Evolutionary conservation across 306 rosid genomes (phyloP).

Genomic region (Sechiopsis laciniata): DNA sequence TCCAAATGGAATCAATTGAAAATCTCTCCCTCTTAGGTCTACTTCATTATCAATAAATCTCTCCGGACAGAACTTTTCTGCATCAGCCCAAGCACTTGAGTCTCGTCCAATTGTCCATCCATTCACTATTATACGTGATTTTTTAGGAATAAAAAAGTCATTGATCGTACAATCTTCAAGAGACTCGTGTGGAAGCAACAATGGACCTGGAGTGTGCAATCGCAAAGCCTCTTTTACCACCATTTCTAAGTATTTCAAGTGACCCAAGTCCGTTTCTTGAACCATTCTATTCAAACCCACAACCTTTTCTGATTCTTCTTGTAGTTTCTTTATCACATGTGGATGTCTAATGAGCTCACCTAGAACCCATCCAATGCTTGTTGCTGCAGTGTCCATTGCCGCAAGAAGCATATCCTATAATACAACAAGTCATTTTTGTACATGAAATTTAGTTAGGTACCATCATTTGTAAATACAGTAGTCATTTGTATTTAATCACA

Average conservation of each 20-base stretch:
- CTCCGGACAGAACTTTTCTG: constrained; percentile 31
- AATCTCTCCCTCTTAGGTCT: constrained; percentile 29
- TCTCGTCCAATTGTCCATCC: constrained; percentile 25
- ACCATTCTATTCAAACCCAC: constrained; percentile 53
- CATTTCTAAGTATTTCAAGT: constrained; percentile 7
- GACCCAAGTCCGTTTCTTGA: constrained; percentile 52
- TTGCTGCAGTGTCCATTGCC: constrained; percentile 49
- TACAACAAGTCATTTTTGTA: too few species aligned
- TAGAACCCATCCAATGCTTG: constrained; percentile 47
- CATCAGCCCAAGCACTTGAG: constrained; percentile 28
- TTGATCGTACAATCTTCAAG: constrained; percentile 42
- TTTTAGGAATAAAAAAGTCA: constrained; percentile 42
- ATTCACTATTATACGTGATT: constrained; percentile 23
- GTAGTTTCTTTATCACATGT: constrained; percentile 48
- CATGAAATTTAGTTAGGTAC: too few species aligned
- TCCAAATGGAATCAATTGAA: constrained; percentile 35
- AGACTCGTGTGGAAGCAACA: constrained; percentile 48
- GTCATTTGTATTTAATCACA: too few species aligned
- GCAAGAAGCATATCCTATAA: constrained; percentile 50
- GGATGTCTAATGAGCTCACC: constrained; percentile 50
- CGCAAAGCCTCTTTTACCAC: constrained; percentile 44
- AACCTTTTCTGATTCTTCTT: constrained; percentile 40
- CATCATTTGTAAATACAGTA: too few species aligned
- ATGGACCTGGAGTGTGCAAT: constrained; percentile 56
- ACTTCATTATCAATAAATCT: constrained; percentile 27